Evolutionary conservation across 768 basidiomycete genomes (phyloP).

Genomic region (Suillus lakei): DNA sequence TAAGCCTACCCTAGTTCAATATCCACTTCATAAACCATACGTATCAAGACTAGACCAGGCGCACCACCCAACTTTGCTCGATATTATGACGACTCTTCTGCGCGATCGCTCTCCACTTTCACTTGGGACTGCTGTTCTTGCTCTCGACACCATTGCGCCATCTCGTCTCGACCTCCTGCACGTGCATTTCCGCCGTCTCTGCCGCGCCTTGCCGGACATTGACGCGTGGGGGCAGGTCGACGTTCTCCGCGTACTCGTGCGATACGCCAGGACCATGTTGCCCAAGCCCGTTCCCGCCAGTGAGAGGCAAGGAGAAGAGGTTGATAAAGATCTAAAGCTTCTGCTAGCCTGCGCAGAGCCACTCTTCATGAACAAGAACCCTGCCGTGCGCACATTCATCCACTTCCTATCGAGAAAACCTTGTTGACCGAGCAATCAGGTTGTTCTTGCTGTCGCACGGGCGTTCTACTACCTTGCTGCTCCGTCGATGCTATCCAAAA

Average conservation of each 20-base stretch:
- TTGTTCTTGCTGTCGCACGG: constrained; percentile 76
- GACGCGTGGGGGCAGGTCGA: constrained; percentile 98
- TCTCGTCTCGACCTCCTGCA: constrained; percentile 88
- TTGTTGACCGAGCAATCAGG: constrained; percentile 47
- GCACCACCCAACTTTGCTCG: constrained; percentile 73
- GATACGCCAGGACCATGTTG: constrained; percentile 88
- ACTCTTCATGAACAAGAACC: constrained; percentile 84
- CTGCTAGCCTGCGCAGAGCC: constrained; percentile 75
- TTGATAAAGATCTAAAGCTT: constrained; percentile 80
- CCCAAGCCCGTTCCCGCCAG: constrained; percentile 53
- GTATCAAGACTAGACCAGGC: constrained; percentile 67
- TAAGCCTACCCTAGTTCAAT: constrained; percentile 38
- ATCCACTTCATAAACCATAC: constrained; percentile 3
- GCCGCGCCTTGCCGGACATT: constrained; percentile 82
- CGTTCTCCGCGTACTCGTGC: constrained; percentile 73
- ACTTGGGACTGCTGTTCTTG: constrained; percentile 82
- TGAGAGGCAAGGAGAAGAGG: constrained; percentile 52
- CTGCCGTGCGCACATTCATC: constrained; percentile 63
- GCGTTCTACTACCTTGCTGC: constrained; percentile 78
- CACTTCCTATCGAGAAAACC: not conserved
- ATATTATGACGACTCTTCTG: constrained; percentile 65
- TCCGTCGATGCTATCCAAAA: constrained; percentile 54
- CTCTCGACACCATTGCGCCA: constrained; percentile 88
- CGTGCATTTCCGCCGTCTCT: constrained; percentile 84
- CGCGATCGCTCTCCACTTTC: constrained; percentile 85